Evolutionary conservation across 2,329 filamentous ascomycete genomes (phyloP), one percentile per base, ranked within the genome.

Genomic region (Aspergillus novofumigatus): DNA sequence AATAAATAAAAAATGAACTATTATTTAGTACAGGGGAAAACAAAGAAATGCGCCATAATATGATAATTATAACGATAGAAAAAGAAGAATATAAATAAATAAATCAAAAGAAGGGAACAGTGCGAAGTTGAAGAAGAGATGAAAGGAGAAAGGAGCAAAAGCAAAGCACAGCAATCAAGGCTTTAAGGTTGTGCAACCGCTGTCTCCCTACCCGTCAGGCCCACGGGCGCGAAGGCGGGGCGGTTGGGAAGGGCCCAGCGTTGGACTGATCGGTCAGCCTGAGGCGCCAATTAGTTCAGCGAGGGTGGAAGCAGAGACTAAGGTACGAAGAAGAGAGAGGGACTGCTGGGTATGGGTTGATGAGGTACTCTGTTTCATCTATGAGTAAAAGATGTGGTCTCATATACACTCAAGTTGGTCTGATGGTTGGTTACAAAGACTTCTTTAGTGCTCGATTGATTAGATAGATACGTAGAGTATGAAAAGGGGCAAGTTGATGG

Each of bases 141-240:
- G 42, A 44, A 29, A 26, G 50, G 21, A 41, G 35, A 7, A 21
- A 51, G 21, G 21, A 50, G 53, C 23, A 48, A 29, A 45, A 20
- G 23, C 25, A 41, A 51, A 57, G 50, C 44, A 54, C 51, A 45
- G 38, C 56, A 58, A 58, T 41, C 54, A 55, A 58, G 58, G 47
- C 57, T 61, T 65, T 62, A 63, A 64, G 62, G 60, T 66, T 66
- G 62, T 61, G 60, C 60, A 61, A 62, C 63, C 58, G 63, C 63
- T 59, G 59, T 62, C 58, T 61, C 61, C 52, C 57, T 60, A 54
- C 62, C 63, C 59, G 63, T 65, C 64, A 55, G 63, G 63, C 57
- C 63, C 63, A 65, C 63, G 63, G 62, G 60, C 57, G 56, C 54
- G 53, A 59, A 56, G 61, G 60, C 62, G 60, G 60, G 62, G 62